These are phyloP conservation scores for Phytophthora chlamydospora DNA, from an alignment of 352 stramenopile species.

Conservation along the genomic window DNA sequence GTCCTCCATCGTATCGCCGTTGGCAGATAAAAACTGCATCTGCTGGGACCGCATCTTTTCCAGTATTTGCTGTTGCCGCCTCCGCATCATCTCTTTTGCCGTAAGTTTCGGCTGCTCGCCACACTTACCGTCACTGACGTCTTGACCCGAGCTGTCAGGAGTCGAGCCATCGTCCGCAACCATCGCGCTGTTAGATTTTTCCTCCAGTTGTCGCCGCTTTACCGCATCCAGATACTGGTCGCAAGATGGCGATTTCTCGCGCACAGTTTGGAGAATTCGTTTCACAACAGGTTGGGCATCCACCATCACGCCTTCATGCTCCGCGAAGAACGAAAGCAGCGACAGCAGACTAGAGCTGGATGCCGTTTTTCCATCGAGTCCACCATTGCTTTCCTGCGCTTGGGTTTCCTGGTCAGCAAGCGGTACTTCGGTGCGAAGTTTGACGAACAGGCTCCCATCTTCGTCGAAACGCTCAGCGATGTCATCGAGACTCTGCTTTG, in stretches of 20 bases:
- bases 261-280: conserved; percentile 27
- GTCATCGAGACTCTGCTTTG: conserved; percentile 27
- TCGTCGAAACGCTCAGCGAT: conserved; percentile 42
- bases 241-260: conserved; percentile 36
- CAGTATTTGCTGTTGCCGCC: conserved; percentile 71
- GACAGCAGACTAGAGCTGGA: conserved; percentile 34
- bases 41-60: conserved; percentile 77
- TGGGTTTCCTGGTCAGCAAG: conserved; percentile 1
- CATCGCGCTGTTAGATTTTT: not conserved
- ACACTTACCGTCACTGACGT: conserved; percentile 1
- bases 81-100: conserved; percentile 67
- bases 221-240: conserved; percentile 25
- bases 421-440: conserved; percentile 45
- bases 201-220: conserved; percentile 20
- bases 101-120: conserved; percentile 30
- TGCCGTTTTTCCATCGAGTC: not conserved
- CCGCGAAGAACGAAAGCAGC: conserved; percentile 26
- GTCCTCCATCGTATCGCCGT: conserved; percentile 33
- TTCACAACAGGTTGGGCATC: conserved; percentile 32
- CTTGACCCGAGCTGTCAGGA: conserved; percentile 6
- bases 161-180: not conserved
- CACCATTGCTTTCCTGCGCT: conserved; percentile 1
- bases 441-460: conserved; percentile 44
- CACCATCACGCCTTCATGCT: conserved; percentile 27
- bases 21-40: conserved; percentile 69